Evolutionary conservation across 108 stramenopile species (phyloP).

Genomic region (Pinguiococcus pyrenoidosus): DNA sequence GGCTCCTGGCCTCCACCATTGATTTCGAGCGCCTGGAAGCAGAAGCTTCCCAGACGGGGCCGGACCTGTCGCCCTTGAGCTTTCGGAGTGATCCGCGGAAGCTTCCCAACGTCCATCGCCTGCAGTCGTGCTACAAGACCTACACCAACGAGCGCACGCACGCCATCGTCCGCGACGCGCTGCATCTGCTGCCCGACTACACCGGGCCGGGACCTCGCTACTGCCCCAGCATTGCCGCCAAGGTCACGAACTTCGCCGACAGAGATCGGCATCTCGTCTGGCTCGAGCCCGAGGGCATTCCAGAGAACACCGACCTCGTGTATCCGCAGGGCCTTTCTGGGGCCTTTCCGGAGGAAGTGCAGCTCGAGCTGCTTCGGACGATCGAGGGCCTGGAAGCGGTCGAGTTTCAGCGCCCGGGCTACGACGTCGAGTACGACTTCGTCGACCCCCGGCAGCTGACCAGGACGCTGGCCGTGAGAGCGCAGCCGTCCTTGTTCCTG

Average conservation of each 20-base stretch:
- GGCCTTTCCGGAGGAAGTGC: conserved; percentile 77
- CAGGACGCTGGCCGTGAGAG: conserved; percentile 79
- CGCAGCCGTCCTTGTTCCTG: conserved; percentile 69
- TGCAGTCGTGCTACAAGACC: conserved; percentile 34
- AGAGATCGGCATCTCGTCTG: conserved; percentile 79
- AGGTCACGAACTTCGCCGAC: conserved; percentile 58
- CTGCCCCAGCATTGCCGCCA: conserved; percentile 61
- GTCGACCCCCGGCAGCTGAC: conserved; percentile 78
- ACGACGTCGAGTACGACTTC: conserved; percentile 89
- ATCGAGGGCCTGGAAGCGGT: conserved; percentile 66
- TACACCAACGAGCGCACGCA: conserved; percentile 46
- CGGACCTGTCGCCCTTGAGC: too few relatives aligned
- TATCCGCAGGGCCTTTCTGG: conserved; percentile 94
- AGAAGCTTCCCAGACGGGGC: too few relatives aligned
- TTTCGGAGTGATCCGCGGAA: too few relatives aligned
- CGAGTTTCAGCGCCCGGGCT: conserved; percentile 77
- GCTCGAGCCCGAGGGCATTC: conserved; percentile 92
- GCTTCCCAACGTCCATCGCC: too few relatives aligned
- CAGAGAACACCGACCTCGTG: conserved; percentile 79
- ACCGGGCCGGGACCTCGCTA: conserved; percentile 76
- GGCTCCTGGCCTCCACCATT: conserved; percentile 79
- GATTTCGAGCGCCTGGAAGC: too few relatives aligned
- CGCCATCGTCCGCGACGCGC: conserved; percentile 68
- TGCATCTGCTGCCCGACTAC: conserved; percentile 66
- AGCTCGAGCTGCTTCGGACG: conserved; percentile 29